phyloP scores from a whole-genome alignment of 768 basidiomycete species.

The Boletus patriciae region DNA sequence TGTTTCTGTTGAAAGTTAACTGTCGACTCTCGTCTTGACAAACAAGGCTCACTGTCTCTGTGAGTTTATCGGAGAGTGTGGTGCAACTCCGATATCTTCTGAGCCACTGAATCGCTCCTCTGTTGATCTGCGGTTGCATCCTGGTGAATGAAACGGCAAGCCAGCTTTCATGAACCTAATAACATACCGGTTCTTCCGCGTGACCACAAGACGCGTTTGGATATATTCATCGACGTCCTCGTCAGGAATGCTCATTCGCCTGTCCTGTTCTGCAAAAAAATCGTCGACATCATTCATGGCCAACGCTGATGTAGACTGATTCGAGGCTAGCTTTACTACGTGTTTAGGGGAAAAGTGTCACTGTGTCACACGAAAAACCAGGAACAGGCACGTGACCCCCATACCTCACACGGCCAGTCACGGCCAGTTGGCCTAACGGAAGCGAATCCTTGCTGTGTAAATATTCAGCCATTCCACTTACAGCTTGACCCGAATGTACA shows the following conservation, averaged over 20 bases:
- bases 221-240: constrained; percentile 53
- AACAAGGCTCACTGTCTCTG: constrained; percentile 12
- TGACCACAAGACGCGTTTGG: constrained; percentile 27
- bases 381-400: constrained; percentile 15
- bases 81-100: not conserved
- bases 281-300: constrained; percentile 39
- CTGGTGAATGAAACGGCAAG: constrained; percentile 6
- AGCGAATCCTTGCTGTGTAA: too few relatives aligned
- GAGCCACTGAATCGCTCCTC: not conserved
- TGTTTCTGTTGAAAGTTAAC: constrained; percentile 7
- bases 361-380: too few relatives aligned
- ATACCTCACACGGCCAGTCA: too few relatives aligned
- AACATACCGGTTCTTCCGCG: constrained; percentile 19
- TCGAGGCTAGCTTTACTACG: not conserved
- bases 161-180: not conserved
- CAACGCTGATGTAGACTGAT: not conserved
- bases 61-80: not conserved
- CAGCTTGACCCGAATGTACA: not conserved
- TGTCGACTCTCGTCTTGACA: not conserved
- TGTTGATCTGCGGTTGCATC: constrained; percentile 2
- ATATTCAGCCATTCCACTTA: too few relatives aligned
- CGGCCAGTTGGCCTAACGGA: not conserved
- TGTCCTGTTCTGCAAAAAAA: constrained; percentile 58
- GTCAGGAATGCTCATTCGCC: constrained; percentile 52
- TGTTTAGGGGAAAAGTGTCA: constrained; percentile 8